These are phyloP conservation scores for Xylaria sp. DNA, from an alignment of 2,329 filamentous ascomycete genomes.

Conservation along the genomic window DNA sequence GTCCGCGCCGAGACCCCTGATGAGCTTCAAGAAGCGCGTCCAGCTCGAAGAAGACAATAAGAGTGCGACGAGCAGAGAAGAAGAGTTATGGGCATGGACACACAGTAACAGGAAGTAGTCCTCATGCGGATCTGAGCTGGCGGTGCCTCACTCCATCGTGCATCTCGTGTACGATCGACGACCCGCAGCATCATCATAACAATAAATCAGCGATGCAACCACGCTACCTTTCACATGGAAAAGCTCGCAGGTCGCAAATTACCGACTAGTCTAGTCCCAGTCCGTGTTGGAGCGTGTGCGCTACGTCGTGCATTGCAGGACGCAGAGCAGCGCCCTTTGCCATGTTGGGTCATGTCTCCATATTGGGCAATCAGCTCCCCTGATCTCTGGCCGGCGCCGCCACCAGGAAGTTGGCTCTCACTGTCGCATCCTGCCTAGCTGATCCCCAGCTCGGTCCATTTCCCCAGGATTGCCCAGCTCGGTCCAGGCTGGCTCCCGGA, in stretches of 20 bases:
- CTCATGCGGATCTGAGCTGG: constrained; percentile 1
- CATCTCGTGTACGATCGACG: constrained; percentile 14
- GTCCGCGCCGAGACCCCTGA: constrained; percentile 29
- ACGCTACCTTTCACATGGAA: constrained; percentile 20
- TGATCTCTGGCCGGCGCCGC: too few species aligned
- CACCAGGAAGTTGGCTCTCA: too few species aligned
- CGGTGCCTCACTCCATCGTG: constrained; percentile 20
- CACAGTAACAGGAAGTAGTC: constrained; percentile 10
- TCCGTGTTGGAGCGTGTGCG: neutral
- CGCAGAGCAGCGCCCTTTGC: constrained; percentile 17
- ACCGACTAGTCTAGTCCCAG: constrained; percentile 15
- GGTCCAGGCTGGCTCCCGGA: too few species aligned
- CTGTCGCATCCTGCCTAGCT: too few species aligned
- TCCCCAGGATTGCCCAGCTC: too few species aligned
- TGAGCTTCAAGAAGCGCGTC: constrained; percentile 23
- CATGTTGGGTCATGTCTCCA: constrained; percentile 18
- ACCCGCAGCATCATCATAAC: too few species aligned
- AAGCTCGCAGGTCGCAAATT: constrained; percentile 15
- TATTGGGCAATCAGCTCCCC: constrained; percentile 24
- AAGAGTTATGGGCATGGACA: constrained; percentile 8
- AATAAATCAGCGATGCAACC: constrained; percentile 9
- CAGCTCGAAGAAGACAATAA: constrained; percentile 27
- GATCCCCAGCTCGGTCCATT: too few species aligned
- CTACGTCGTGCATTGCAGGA: constrained; percentile 1
- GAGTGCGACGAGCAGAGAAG: constrained; percentile 10